Percentiles rank a stretch among this genome's conserved stretches.
Evolutionary conservation across 2,329 filamentous ascomycete species (phyloP).

Genomic region (Dothideomycetidae sp.): DNA sequence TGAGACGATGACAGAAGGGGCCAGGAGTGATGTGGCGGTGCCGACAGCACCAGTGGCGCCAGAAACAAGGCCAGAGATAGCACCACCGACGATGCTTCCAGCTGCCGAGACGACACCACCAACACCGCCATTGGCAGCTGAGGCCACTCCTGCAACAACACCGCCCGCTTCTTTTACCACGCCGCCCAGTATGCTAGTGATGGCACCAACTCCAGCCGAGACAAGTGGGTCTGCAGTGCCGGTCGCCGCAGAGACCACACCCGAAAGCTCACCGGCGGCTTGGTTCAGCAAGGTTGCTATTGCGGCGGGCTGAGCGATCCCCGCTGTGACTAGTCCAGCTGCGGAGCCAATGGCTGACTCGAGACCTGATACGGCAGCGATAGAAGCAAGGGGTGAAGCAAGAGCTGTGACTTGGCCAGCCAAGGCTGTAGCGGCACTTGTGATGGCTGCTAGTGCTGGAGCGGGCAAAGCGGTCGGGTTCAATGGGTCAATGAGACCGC

Average conservation of each 20-base stretch:
- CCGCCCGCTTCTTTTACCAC: background rate
- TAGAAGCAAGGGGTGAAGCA: background rate
- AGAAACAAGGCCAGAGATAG: background rate
- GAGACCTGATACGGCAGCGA: conserved; percentile 1
- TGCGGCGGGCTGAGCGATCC: background rate
- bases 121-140: background rate
- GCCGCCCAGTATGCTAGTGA: background rate
- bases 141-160: background rate
- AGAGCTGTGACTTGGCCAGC: background rate
- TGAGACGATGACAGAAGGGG: background rate
- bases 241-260: background rate
- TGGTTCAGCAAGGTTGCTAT: background rate
- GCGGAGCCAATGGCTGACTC: background rate
- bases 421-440: background rate
- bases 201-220: background rate
- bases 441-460: conserved; percentile 1
- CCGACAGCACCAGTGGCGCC: background rate
- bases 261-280: background rate
- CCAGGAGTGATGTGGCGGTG: background rate
- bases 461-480: conserved; percentile 2
- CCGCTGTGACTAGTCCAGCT: background rate
- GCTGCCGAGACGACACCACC: background rate
- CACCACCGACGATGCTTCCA: background rate
- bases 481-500: conserved; percentile 1
- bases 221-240: background rate